A percentile compares a stretch with the other conserved stretches of the same genome.
Conservation (phyloP, 345 rosid genomes). For the Populus simonii region DNA sequence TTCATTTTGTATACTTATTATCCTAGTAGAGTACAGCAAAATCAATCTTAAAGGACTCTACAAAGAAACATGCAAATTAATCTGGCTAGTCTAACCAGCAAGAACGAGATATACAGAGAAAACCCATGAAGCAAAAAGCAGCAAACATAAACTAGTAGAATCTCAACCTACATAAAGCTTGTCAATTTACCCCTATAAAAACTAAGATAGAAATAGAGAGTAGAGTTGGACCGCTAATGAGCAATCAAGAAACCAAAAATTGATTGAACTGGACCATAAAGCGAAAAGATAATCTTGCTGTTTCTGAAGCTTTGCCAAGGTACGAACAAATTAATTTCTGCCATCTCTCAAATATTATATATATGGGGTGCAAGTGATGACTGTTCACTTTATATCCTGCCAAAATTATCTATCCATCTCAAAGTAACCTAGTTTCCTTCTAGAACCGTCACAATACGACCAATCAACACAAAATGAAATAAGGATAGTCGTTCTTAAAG, state of each 20-base stretch:
- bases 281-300: neutral
- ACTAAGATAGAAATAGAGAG: no score
- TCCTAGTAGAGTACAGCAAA: no score
- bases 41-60: neutral
- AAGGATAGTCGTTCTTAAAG: no score
- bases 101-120: neutral
- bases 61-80: neutral
- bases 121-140: neutral
- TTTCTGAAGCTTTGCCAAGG: neutral
- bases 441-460: no score
- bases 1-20: no score
- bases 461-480: no score
- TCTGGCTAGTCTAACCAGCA: neutral
- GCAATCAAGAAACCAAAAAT: no score
- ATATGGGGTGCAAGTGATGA: neutral
- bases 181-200: no score
- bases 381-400: neutral
- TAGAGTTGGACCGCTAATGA: no score
- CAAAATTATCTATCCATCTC: no score
- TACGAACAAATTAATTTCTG: neutral
- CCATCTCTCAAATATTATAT: neutral
- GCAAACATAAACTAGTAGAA: neutral
- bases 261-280: neutral
- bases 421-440: no score
- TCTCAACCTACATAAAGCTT: neutral